A percentile compares a stretch with the other conserved stretches of the same genome.
These are phyloP conservation scores for Blastocystis sp. DNA, from an alignment of 352 stramenopile genomes.

Conservation along the genomic window DNA sequence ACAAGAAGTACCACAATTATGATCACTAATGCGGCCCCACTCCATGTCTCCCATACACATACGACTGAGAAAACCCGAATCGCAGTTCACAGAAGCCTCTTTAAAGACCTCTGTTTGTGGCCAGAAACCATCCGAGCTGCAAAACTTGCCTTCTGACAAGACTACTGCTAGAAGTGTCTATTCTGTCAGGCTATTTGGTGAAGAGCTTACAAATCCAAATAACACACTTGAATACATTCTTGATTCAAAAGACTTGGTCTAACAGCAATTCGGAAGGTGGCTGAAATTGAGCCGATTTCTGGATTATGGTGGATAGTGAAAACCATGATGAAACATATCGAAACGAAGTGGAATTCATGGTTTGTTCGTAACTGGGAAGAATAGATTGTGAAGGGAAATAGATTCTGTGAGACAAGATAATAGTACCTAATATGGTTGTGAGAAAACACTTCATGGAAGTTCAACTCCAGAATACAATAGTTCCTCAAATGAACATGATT, in stretches of 20 bases:
- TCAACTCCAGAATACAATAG: too few relatives aligned
- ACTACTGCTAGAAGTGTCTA: constrained; percentile 16
- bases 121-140: constrained; percentile 34
- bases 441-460: background rate
- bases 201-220: background rate
- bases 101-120: constrained; percentile 12
- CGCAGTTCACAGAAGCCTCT: background rate
- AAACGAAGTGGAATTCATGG: background rate
- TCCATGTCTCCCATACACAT: constrained; percentile 43
- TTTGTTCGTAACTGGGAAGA: background rate
- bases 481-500: too few relatives aligned
- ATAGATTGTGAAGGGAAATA: background rate
- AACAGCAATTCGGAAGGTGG: background rate
- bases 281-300: background rate
- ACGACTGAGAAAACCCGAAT: background rate
- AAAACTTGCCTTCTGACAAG: constrained; percentile 8
- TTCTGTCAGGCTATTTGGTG: background rate
- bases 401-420: background rate
- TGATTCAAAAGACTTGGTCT: background rate
- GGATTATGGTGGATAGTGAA: background rate
- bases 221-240: background rate
- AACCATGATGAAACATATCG: background rate
- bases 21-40: constrained; percentile 12
- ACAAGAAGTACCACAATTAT: background rate
- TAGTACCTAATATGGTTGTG: background rate